Base-by-base conservation (phyloP, 192 early-diverging fungal species). In the Chytriomyces sp. region DNA sequence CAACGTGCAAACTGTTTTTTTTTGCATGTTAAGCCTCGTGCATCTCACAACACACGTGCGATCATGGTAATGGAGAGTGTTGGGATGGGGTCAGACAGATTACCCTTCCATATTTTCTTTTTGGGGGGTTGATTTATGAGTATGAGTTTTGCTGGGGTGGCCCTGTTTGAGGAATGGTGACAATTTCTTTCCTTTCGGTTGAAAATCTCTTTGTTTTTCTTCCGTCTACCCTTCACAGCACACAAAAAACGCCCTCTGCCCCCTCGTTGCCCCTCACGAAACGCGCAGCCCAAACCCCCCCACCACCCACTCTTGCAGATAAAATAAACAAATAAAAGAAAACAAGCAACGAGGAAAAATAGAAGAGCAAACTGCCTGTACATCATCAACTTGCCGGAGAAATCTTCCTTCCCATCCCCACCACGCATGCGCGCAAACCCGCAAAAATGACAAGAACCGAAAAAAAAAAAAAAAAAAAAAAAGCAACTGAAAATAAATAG, bases 1-100 rank as follows among this genome's bases (percentile, higher is more conserved):
- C 53, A 9, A 75, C 73, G 49, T 75, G 73, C 13, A 75, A 66
- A 23, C 73, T 75, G 45, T 59, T 20, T 80, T 59, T 20, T 80
- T 44, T 26, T 61, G n/a, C 1, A 60, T 60, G 57, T 60, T 60
- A 60, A n/a, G 18, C 57, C 4, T 60, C 16, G 57, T n/a, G 57
- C 18, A 60, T 23, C 57, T 18, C 23, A 60, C 18, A 60, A n/a
- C 23, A n/a, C 16, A 2, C 57, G 1, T 60, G 16, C 57, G 18
- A 60, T 60, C 57, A 18, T 60, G 57, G 57, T 3, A 60, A 60
- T 1, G 63, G 63, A 26, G 63, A 23, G 26, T 64, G 63, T 13
- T 64, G 18, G 24, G 26, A 5, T 57, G 16, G 53, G 20, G 20
- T 57, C 53, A 0, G 53, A n/a, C 53, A 57, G 16, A n/a, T 20